Percentiles rank a stretch among this genome's conserved stretches.
These are phyloP conservation scores for Inga oerstediana DNA, from an alignment of 306 rosid genomes.

Conservation along the genomic window DNA sequence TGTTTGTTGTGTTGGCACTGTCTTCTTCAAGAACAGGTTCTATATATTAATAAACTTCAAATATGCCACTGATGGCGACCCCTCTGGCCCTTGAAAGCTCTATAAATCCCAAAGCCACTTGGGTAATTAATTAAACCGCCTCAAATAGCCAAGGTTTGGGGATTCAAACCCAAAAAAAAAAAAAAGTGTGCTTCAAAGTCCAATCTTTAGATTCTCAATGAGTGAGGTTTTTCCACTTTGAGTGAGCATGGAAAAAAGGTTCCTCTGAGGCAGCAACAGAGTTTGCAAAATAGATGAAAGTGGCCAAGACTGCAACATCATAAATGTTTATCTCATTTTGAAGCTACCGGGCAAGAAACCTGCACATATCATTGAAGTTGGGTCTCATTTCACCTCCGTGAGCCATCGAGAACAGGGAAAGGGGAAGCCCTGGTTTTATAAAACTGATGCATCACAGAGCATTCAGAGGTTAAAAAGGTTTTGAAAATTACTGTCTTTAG, in stretches of 20 bases:
- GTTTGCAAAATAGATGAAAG: neutral
- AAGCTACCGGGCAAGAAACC: neutral
- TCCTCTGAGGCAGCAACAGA: neutral
- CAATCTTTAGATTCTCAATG: no score
- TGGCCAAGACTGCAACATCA: neutral
- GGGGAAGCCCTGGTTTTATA: neutral
- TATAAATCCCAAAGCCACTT: neutral
- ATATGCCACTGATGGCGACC: neutral
- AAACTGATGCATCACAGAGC: neutral
- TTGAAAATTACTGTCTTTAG: neutral
- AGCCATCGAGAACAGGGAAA: neutral
- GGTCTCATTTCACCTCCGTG: neutral
- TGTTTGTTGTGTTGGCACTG: neutral
- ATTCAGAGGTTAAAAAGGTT: neutral
- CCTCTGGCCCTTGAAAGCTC: neutral
- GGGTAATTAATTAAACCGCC: neutral
- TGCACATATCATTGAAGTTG: neutral
- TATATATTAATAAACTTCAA: neutral
- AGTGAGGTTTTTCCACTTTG: neutral
- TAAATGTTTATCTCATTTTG: neutral
- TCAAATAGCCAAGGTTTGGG: neutral
- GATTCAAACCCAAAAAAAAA: neutral
- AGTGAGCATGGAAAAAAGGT: neutral
- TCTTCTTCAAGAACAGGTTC: neutral
- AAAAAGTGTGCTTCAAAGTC: neutral